These are phyloP conservation scores for Phallus indusiatus DNA, from an alignment of 768 basidiomycete species.

Conservation along the genomic window DNA sequence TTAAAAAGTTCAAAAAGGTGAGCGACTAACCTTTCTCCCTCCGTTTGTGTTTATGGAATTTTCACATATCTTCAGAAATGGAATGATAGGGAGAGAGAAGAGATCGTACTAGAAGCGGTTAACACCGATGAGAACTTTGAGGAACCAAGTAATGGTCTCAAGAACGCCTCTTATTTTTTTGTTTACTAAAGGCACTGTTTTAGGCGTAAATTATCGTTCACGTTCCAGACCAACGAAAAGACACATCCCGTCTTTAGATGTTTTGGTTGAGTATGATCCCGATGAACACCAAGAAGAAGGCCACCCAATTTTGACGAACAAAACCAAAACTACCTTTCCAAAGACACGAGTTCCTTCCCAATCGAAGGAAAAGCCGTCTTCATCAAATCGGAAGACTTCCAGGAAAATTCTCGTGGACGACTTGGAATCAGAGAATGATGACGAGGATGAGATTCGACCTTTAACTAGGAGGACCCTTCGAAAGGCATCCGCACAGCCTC, in stretches of 20 bases:
- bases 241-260: too few relatives aligned
- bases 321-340: conserved; percentile 16
- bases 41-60: conserved; percentile 18
- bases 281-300: not conserved
- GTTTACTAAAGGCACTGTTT: too few relatives aligned
- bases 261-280: not conserved
- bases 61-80: conserved; percentile 19
- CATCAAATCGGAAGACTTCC: conserved; percentile 15
- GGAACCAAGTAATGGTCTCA: conserved; percentile 32
- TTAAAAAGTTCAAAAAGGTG: conserved; percentile 77
- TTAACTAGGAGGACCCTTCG: not conserved
- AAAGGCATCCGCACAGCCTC: not conserved
- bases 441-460: conserved; percentile 3
- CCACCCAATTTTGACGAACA: conserved; percentile 11
- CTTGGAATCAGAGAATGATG: too few relatives aligned
- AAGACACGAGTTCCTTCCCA: conserved; percentile 16
- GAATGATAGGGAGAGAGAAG: conserved; percentile 20
- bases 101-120: conserved; percentile 42
- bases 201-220: not conserved
- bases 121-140: conserved; percentile 47
- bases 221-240: not conserved
- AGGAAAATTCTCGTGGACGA: conserved; percentile 28
- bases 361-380: conserved; percentile 12
- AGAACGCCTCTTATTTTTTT: not conserved
- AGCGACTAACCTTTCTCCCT: not conserved